Percentiles rank a stretch among this genome's conserved stretches.
phyloP scores from a whole-genome alignment of 2,329 filamentous ascomycete genomes.

The Neopestalotiopsis clavispora region DNA sequence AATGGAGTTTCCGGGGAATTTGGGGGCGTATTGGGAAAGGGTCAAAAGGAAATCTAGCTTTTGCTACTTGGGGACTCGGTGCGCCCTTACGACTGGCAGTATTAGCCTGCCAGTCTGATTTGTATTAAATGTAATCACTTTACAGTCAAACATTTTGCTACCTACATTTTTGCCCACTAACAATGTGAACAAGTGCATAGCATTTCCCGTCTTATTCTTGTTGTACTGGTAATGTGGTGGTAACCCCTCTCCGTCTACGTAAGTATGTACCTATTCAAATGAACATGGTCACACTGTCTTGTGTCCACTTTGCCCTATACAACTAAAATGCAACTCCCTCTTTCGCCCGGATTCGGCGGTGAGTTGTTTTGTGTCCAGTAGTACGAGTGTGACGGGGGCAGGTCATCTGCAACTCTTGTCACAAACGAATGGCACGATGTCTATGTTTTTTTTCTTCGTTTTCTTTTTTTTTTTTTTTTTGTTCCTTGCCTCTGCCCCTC shows the following conservation, averaged over 20 bases:
- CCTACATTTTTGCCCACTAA: too few relatives aligned
- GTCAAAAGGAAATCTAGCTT: not conserved
- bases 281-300: too few relatives aligned
- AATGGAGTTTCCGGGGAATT: not conserved
- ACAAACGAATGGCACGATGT: not conserved
- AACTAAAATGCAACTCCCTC: not conserved
- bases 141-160: too few relatives aligned
- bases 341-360: not conserved
- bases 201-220: too few relatives aligned
- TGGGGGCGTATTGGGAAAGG: not conserved
- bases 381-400: not conserved
- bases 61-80: not conserved
- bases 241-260: too few relatives aligned
- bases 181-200: too few relatives aligned
- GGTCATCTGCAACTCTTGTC: not conserved
- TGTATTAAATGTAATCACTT: too few relatives aligned
- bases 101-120: too few relatives aligned
- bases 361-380: constrained; percentile 2
- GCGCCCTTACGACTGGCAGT: not conserved
- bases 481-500: not conserved
- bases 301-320: not conserved
- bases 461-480: not conserved
- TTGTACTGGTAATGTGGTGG: too few relatives aligned
- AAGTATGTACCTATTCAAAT: too few relatives aligned
- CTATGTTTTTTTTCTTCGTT: not conserved